These are phyloP conservation scores for Craterostigma plantagineum DNA, from an alignment of 257 asterid genomes.

Conservation along the genomic window DNA sequence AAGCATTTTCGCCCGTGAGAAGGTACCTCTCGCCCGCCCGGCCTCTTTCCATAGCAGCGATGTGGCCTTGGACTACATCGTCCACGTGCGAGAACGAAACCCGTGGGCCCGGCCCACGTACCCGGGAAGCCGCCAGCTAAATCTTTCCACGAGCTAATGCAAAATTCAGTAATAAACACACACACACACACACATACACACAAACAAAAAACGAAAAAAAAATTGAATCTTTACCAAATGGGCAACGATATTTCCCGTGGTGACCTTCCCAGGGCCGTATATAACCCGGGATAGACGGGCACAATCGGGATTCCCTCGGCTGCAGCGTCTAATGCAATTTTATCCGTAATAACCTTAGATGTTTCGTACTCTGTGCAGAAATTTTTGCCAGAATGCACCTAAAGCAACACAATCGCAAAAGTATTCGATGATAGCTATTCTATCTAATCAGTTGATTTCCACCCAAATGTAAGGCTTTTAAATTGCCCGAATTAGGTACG, in stretches of 20 bases:
- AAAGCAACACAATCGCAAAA: background rate
- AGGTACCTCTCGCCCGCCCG: slow-evolving; percentile 69
- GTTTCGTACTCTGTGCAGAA: slow-evolving; percentile 82
- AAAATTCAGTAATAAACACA: slow-evolving; percentile 8
- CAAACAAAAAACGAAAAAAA: too few relatives aligned
- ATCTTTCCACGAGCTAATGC: slow-evolving; percentile 67
- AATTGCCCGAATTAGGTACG: background rate
- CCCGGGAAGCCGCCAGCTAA: slow-evolving; percentile 72
- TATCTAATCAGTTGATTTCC: too few relatives aligned
- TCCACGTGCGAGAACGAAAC: slow-evolving; percentile 73
- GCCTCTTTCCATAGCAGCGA: slow-evolving; percentile 58
- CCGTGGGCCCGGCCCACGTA: slow-evolving; percentile 52
- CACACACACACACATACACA: too few relatives aligned
- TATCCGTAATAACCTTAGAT: slow-evolving; percentile 66
- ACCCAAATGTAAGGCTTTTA: too few relatives aligned
- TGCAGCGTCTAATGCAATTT: slow-evolving; percentile 69
- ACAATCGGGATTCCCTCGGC: slow-evolving; percentile 61
- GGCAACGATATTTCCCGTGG: slow-evolving; percentile 64
- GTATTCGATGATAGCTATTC: background rate
- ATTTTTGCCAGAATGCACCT: slow-evolving; percentile 46
- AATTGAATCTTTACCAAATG: slow-evolving; percentile 67
- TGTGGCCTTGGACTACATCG: slow-evolving; percentile 83
- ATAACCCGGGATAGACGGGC: slow-evolving; percentile 89
- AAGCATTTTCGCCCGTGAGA: slow-evolving; percentile 87
- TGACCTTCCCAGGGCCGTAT: slow-evolving; percentile 79